A percentile compares a stretch with the other conserved stretches of the same genome.
These are phyloP conservation scores for Penicillium sp. DNA, from an alignment of 2,329 filamentous ascomycete species.

Conservation along the genomic window DNA sequence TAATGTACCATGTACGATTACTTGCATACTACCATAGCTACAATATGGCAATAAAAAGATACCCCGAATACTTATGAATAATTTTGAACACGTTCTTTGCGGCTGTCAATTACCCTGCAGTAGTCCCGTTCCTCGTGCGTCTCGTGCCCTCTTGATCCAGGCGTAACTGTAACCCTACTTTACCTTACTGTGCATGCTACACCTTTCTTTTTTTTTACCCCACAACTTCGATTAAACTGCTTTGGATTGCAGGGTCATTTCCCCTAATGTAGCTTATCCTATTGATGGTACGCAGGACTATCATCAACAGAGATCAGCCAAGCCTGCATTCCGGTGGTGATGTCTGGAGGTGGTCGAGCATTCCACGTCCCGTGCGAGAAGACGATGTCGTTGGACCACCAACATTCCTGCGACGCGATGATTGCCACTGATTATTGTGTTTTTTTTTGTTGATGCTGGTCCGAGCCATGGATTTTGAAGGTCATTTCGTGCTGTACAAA, in stretches of 20 bases:
- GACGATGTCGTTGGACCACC: conserved; percentile 23
- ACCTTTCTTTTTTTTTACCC: conserved; percentile 14
- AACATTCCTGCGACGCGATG: conserved; percentile 34
- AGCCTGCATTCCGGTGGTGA: conserved; percentile 34
- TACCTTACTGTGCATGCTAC: conserved; percentile 13
- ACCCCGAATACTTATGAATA: conserved; percentile 22
- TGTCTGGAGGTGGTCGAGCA: conserved; percentile 30
- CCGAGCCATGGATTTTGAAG: conserved; percentile 16
- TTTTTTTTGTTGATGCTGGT: conserved; percentile 26
- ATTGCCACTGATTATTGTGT: conserved; percentile 31
- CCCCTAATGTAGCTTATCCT: conserved; percentile 22
- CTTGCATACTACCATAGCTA: conserved; percentile 25
- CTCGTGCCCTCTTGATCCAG: conserved; percentile 31
- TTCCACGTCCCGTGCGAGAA: conserved; percentile 29
- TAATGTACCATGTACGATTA: conserved; percentile 27
- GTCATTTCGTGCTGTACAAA: conserved; percentile 30
- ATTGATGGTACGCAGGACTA: conserved; percentile 12
- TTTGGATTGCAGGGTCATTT: conserved; percentile 11
- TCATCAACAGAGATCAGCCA: conserved; percentile 12
- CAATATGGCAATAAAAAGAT: conserved; percentile 22
- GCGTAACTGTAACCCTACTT: conserved; percentile 20
- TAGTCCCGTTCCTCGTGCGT: conserved; percentile 23
- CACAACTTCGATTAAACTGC: conserved; percentile 11
- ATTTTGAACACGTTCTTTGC: conserved; percentile 36
- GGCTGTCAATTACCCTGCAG: conserved; percentile 30